These are phyloP conservation scores for Erigeron canadensis DNA, from an alignment of 129 eudicot species.

Conservation along the genomic window DNA sequence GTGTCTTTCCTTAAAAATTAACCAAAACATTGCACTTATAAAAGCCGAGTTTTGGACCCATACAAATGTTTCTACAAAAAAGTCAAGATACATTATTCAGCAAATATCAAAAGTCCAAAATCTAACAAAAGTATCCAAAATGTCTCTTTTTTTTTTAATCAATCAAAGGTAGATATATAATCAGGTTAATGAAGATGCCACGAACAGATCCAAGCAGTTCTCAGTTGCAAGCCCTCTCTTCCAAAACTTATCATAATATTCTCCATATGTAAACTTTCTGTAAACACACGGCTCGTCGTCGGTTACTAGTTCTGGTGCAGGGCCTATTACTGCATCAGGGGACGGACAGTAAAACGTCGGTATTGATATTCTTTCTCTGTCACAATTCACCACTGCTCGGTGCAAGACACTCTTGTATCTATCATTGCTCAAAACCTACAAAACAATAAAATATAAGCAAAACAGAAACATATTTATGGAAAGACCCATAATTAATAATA, in stretches of 20 bases:
- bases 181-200: no score
- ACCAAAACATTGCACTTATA: no score
- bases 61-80: no score
- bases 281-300: conserved; percentile 15
- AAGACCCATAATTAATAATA: no score
- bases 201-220: no score
- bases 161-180: no score
- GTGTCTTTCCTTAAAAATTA: no score
- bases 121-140: no score
- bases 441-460: background rate
- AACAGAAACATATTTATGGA: background rate
- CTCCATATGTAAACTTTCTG: conserved; percentile 17
- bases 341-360: conserved; percentile 30
- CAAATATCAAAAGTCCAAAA: no score
- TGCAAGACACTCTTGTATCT: conserved; percentile 45
- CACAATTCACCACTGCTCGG: conserved; percentile 49
- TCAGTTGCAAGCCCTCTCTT: conserved; percentile 27
- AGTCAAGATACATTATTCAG: no score
- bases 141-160: no score
- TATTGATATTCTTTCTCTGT: conserved; percentile 26
- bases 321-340: conserved; percentile 22
- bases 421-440: conserved; percentile 41
- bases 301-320: conserved; percentile 20
- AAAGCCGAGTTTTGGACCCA: no score
- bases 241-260: conserved; percentile 32